These are phyloP conservation scores for Entelexis paramagnoliae DNA, from an alignment of 1,139 yeast genomes.

Conservation along the genomic window DNA sequence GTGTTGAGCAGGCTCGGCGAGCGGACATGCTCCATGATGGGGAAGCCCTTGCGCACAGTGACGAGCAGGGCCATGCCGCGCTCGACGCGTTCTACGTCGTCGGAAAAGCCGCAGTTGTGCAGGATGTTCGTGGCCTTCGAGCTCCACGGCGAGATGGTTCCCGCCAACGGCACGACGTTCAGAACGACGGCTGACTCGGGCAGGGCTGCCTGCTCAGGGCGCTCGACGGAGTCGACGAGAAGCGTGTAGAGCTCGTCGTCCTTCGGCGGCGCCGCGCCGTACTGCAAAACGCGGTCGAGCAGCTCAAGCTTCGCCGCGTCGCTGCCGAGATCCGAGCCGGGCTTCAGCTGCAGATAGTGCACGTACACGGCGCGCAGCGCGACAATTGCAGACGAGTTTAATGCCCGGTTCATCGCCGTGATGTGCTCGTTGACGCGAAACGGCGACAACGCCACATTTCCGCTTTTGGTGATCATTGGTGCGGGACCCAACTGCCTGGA, in stretches of 20 bases:
- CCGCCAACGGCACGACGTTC: constrained; percentile 81
- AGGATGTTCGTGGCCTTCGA: constrained; percentile 96
- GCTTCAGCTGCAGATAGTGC: constrained; percentile 64
- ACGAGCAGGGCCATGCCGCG: constrained; percentile 74
- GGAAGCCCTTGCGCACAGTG: constrained; percentile 57
- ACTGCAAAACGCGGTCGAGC: constrained; percentile 43
- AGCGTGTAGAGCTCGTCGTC: constrained; percentile 42
- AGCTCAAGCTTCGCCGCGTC: constrained; percentile 41
- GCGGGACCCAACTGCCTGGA: background rate
- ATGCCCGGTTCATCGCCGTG: constrained; percentile 60
- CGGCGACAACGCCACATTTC: constrained; percentile 81
- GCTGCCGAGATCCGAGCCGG: constrained; percentile 26
- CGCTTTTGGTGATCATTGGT: constrained; percentile 32
- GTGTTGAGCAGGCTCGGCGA: constrained; percentile 51
- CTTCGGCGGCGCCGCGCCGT: constrained; percentile 57
- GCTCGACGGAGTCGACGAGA: constrained; percentile 34
- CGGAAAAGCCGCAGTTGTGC: constrained; percentile 71
- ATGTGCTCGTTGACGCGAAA: constrained; percentile 70
- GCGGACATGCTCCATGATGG: constrained; percentile 46
- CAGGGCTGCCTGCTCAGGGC: constrained; percentile 25
- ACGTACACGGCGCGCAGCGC: constrained; percentile 65
- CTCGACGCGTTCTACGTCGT: constrained; percentile 66
- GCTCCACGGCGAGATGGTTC: constrained; percentile 98
- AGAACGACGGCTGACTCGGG: constrained; percentile 51
- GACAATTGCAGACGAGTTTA: constrained; percentile 54